Conservation (phyloP, 805 yeast species). For the Ogataea nakhonphanomensis region DNA sequence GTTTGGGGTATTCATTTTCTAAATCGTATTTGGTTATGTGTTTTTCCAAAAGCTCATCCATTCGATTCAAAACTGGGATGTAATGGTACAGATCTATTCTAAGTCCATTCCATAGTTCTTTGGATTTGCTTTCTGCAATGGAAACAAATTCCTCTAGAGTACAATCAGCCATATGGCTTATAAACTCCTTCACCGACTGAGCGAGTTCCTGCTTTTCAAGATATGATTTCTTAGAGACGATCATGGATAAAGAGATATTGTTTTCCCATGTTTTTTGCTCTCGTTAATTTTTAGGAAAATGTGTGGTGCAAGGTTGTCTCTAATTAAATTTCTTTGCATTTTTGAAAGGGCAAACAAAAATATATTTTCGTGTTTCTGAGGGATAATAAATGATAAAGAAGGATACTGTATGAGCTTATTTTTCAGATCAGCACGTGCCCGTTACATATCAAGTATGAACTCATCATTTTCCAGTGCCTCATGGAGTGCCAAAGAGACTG, state of each 20-base stretch:
- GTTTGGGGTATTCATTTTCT: constrained; percentile 42
- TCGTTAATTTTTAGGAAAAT: neutral
- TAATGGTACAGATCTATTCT: constrained; percentile 62
- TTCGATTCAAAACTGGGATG: constrained; percentile 70
- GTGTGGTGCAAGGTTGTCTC: constrained; percentile 3
- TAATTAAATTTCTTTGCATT: neutral
- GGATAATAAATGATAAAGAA: constrained; percentile 1
- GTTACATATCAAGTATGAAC: constrained; percentile 2
- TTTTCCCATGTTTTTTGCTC: constrained; percentile 2
- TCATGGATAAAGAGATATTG: constrained; percentile 12
- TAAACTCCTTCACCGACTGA: constrained; percentile 14
- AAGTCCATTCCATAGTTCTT: constrained; percentile 31
- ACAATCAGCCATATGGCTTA: constrained; percentile 18
- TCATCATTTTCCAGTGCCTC: neutral
- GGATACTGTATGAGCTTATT: constrained; percentile 5
- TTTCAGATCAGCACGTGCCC: neutral
- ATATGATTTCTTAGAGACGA: constrained; percentile 15
- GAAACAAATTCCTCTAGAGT: constrained; percentile 21
- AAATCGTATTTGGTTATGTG: constrained; percentile 53
- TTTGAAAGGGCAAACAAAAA: neutral
- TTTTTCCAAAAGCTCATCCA: constrained; percentile 62
- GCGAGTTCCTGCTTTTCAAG: constrained; percentile 21
- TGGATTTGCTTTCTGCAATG: constrained; percentile 17
- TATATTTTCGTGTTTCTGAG: constrained; percentile 3
- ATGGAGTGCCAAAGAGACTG: constrained; percentile 1